A percentile compares a stretch with the other conserved stretches of the same genome.
Evolutionary conservation across 768 basidiomycete genomes (phyloP).

Genomic region (Polyporus arcularius): DNA sequence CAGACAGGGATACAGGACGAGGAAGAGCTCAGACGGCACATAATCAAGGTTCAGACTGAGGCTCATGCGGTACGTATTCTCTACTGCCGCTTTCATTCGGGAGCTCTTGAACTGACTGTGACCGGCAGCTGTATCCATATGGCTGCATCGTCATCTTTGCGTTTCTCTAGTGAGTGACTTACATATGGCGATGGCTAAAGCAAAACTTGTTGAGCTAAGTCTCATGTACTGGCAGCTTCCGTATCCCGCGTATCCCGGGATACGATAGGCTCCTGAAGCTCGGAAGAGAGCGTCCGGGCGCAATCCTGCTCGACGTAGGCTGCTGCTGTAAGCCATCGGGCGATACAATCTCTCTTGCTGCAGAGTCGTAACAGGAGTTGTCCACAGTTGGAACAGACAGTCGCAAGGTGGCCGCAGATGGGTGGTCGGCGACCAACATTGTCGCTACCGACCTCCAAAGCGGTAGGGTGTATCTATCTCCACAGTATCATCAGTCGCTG

Average conservation of each 20-base stretch:
- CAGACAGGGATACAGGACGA: constrained; percentile 28
- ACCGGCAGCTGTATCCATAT: not conserved
- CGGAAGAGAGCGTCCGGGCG: constrained; percentile 2
- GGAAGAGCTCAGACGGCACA: constrained; percentile 24
- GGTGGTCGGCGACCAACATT: constrained; percentile 39
- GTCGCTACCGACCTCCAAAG: constrained; percentile 36
- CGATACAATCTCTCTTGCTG: too few species aligned
- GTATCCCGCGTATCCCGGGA: constrained; percentile 12
- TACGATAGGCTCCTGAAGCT: constrained; percentile 15
- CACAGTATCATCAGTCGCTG: not conserved
- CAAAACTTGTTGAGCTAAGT: too few species aligned
- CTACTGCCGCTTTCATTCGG: not conserved
- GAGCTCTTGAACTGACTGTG: not conserved
- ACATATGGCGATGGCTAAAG: too few species aligned
- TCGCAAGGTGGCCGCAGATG: constrained; percentile 40
- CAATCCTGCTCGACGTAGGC: constrained; percentile 16
- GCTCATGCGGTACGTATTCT: constrained; percentile 21
- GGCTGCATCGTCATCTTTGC: not conserved
- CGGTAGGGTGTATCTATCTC: constrained; percentile 23
- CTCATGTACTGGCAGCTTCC: not conserved
- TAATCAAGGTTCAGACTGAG: constrained; percentile 23
- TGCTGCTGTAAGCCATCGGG: constrained; percentile 12
- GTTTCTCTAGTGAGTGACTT: not conserved
- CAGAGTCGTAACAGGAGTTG: too few species aligned
- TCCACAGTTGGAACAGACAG: constrained; percentile 39